A percentile compares a stretch with the other conserved stretches of the same genome.
Evolutionary conservation across 2,329 filamentous ascomycete species (phyloP).

Genomic region (Claviceps paspali): DNA sequence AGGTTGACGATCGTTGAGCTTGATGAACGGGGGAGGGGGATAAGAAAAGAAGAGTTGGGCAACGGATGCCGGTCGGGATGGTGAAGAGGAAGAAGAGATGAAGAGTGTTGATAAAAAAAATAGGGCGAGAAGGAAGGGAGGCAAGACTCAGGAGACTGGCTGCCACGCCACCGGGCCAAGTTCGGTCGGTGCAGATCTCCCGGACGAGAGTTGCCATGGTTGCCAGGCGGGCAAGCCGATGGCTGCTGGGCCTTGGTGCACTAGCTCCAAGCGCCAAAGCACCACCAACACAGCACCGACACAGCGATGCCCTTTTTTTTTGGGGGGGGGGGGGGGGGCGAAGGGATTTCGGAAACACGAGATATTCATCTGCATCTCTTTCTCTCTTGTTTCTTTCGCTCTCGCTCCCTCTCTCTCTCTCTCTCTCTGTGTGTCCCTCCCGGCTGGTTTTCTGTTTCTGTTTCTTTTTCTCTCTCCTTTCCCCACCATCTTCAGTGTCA

Average conservation of each 20-base stretch:
- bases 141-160: constrained; percentile 5
- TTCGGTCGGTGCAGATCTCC: constrained; percentile 6
- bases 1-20: background rate
- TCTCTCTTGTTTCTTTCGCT: too few species aligned
- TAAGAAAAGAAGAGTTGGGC: background rate
- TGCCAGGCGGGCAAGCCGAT: constrained; percentile 2
- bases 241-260: background rate
- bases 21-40: background rate
- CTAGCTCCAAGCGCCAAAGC: background rate
- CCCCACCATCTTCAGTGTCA: too few species aligned
- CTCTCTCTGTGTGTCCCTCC: too few species aligned
- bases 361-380: too few species aligned
- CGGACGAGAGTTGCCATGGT: background rate
- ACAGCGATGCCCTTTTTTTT: too few species aligned
- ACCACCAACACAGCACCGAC: background rate
- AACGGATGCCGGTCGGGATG: too few species aligned
- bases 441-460: too few species aligned
- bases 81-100: background rate
- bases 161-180: constrained; percentile 8
- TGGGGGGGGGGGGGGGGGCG: too few species aligned
- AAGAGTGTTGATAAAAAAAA: background rate
- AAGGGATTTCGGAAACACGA: too few species aligned
- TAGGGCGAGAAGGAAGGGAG: background rate
- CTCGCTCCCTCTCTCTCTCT: too few species aligned
- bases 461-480: background rate